These are phyloP conservation scores for Pythium guiyangense DNA, from an alignment of 352 stramenopile genomes.

Conservation along the genomic window DNA sequence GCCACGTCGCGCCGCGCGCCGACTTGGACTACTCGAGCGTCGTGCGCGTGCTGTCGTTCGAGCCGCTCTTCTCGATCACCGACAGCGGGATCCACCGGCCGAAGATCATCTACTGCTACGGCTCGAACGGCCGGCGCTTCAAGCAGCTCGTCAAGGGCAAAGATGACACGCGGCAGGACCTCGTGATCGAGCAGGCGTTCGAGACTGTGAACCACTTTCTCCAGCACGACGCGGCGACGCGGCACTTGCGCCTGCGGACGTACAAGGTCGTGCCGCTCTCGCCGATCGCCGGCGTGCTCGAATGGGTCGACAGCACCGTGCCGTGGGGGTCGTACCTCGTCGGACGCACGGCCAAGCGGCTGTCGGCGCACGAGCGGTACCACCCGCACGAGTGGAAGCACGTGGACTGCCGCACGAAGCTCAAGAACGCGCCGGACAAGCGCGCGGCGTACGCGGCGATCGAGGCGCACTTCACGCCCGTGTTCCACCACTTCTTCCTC, in stretches of 20 bases:
- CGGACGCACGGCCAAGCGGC: slow-evolving; percentile 32
- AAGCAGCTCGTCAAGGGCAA: slow-evolving; percentile 97
- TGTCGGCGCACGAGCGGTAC: slow-evolving; percentile 92
- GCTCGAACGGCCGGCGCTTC: slow-evolving; percentile 88
- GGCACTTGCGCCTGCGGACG: slow-evolving; percentile 90
- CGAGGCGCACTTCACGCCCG: slow-evolving; percentile 93
- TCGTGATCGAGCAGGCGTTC: slow-evolving; percentile 90
- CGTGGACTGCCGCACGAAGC: slow-evolving; percentile 58
- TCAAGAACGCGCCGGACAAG: slow-evolving; percentile 81
- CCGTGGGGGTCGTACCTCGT: slow-evolving; percentile 93
- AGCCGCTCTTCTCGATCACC: slow-evolving; percentile 90
- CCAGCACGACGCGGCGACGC: slow-evolving; percentile 57
- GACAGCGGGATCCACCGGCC: slow-evolving; percentile 94
- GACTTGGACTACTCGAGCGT: slow-evolving; percentile 84
- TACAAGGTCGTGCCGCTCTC: slow-evolving; percentile 94
- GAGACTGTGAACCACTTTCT: slow-evolving; percentile 89
- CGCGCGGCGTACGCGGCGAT: slow-evolving; percentile 87
- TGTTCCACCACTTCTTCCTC: slow-evolving; percentile 98
- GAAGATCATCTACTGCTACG: slow-evolving; percentile 97
- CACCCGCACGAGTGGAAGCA: slow-evolving; percentile 94
- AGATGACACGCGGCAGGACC: slow-evolving; percentile 83
- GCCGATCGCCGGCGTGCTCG: slow-evolving; percentile 93
- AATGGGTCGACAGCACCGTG: slow-evolving; percentile 98
- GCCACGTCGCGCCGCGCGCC: slow-evolving; percentile 44
- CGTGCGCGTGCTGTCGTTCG: slow-evolving; percentile 87